Evolutionary conservation across 1,284 basidiomycete genomes (phyloP).

Genomic region (Malassezia psittaci): DNA sequence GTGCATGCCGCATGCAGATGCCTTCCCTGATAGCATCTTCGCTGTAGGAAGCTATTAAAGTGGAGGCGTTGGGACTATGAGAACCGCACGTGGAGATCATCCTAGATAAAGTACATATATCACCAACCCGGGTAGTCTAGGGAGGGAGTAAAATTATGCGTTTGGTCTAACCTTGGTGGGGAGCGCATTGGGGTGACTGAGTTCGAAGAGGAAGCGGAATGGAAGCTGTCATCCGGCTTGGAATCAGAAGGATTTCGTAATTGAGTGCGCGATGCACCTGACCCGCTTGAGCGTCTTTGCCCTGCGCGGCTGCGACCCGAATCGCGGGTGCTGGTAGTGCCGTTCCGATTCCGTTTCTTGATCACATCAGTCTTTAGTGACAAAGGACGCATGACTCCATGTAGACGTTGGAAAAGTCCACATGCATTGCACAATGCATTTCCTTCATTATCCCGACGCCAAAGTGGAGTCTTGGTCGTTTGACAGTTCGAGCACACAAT

Average conservation of each 20-base stretch:
- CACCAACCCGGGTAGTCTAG: background rate
- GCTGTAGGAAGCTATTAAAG: too few species aligned
- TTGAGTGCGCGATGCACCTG: background rate
- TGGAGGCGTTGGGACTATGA: background rate
- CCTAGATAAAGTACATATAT: background rate
- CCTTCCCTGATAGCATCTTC: too few species aligned
- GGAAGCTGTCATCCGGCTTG: background rate
- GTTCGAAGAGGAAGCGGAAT: background rate
- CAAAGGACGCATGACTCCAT: conserved; percentile 82
- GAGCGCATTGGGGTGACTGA: background rate
- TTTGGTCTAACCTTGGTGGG: background rate
- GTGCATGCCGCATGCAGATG: too few species aligned
- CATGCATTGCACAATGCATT: conserved; percentile 65
- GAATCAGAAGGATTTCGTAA: background rate
- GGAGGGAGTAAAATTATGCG: background rate
- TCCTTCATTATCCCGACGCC: conserved; percentile 88
- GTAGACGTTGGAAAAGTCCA: conserved; percentile 63
- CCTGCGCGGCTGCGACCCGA: background rate
- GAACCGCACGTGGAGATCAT: background rate
- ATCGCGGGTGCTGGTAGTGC: background rate
- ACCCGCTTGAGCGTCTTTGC: background rate
- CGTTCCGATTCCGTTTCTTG: conserved; percentile 63
- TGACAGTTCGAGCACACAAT: conserved; percentile 88
- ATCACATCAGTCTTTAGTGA: conserved; percentile 94
- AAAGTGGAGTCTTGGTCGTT: conserved; percentile 87